Evolutionary conservation across 495 filamentous ascomycete genomes (phyloP).

Genomic region (Penicillium flavigenum): DNA sequence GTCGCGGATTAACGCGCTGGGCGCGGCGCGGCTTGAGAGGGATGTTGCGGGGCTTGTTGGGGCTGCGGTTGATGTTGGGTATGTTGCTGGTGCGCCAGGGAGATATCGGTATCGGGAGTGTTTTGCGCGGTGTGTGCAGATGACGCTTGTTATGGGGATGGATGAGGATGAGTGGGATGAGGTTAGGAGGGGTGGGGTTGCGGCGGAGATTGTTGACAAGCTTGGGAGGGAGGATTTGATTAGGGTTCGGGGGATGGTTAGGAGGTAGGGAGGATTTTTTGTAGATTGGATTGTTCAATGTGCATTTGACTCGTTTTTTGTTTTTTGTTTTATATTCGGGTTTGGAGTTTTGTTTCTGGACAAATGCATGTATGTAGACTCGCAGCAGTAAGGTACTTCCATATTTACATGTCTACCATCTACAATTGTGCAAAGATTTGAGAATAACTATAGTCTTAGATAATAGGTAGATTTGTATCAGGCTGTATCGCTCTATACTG

Average conservation of each 20-base stretch:
- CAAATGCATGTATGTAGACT: not conserved
- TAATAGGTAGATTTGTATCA: constrained; percentile 1
- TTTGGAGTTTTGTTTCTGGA: not conserved
- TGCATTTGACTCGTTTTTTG: not conserved
- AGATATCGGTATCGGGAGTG: constrained; percentile 75
- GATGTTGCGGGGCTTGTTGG: constrained; percentile 80
- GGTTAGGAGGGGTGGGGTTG: constrained; percentile 45
- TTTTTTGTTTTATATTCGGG: not conserved
- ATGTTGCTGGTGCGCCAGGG: constrained; percentile 32
- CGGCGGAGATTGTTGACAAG: constrained; percentile 45
- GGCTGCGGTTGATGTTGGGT: constrained; percentile 68
- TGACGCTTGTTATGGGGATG: constrained; percentile 89
- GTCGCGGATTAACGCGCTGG: constrained; percentile 76
- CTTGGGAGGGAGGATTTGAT: constrained; percentile 62
- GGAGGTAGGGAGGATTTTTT: constrained; percentile 12
- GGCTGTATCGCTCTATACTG: constrained; percentile 9
- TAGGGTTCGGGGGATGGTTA: constrained; percentile 61
- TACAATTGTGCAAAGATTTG: not conserved
- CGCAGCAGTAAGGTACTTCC: not conserved
- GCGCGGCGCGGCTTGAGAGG: constrained; percentile 82
- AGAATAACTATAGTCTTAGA: not conserved
- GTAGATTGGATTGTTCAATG: not conserved
- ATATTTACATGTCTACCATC: not conserved
- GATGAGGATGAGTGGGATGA: constrained; percentile 98
- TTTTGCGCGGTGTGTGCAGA: constrained; percentile 79